Percentiles rank a stretch among this genome's conserved stretches.
These are phyloP conservation scores for Candida sp. DNA, from an alignment of 1,139 yeast species.

Conservation along the genomic window DNA sequence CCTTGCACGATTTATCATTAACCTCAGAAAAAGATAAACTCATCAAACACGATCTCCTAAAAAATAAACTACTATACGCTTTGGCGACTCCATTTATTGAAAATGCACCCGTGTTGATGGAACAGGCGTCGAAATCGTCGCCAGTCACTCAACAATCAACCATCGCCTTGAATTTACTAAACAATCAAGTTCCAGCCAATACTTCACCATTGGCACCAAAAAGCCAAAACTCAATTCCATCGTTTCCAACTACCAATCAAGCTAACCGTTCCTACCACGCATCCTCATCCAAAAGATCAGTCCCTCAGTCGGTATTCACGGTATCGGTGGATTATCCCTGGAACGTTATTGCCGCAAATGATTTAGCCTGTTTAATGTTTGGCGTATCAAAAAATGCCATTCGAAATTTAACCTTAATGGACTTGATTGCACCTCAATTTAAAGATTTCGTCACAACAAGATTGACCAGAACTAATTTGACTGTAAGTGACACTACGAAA, in stretches of 20 bases:
- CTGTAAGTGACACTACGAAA: conserved; percentile 6
- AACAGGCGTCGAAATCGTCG: conserved; percentile 8
- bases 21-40: conserved; percentile 26
- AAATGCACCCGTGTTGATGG: conserved; percentile 4
- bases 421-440: conserved; percentile 73
- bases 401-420: conserved; percentile 63
- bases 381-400: conserved; percentile 72
- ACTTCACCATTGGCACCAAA: not conserved
- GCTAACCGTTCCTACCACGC: conserved; percentile 53
- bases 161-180: conserved; percentile 25
- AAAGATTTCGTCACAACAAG: conserved; percentile 62
- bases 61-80: conserved; percentile 57
- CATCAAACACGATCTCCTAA: conserved; percentile 40
- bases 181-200: conserved; percentile 5
- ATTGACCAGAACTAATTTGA: conserved; percentile 40
- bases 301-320: conserved; percentile 83
- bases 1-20: conserved; percentile 56
- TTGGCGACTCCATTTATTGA: conserved; percentile 76
- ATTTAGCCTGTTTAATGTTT: conserved; percentile 82
- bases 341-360: conserved; percentile 81
- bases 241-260: conserved; percentile 40
- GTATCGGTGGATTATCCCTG: conserved; percentile 77
- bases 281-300: conserved; percentile 59
- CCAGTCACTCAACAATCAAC: conserved; percentile 20
- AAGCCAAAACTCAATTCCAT: conserved; percentile 17